phyloP scores from a whole-genome alignment of 768 basidiomycete genomes.

The Mycena vitilis region DNA sequence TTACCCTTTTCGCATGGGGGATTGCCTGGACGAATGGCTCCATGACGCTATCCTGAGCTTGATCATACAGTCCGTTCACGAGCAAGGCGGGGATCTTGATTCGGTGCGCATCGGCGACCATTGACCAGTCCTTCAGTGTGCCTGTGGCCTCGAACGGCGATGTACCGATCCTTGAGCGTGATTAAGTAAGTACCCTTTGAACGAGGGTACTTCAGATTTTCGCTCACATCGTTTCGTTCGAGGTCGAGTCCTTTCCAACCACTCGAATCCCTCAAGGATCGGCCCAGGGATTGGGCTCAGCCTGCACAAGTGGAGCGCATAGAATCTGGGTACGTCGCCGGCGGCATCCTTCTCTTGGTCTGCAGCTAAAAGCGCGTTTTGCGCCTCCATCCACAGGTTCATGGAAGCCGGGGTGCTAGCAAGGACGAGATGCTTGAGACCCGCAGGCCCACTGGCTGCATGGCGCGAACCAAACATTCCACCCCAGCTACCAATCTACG shows the following conservation, averaged over 20 bases:
- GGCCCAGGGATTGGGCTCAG: constrained; percentile 44
- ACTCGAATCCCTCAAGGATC: constrained; percentile 37
- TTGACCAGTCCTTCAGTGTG: constrained; percentile 49
- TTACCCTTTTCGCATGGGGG: constrained; percentile 49
- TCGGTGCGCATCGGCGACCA: constrained; percentile 47
- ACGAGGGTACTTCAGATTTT: not conserved
- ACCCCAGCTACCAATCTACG: constrained; percentile 46
- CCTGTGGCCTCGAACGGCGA: constrained; percentile 45
- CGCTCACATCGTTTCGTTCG: constrained; percentile 50
- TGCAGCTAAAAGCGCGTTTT: constrained; percentile 39
- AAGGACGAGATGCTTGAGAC: constrained; percentile 60
- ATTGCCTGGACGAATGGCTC: constrained; percentile 48
- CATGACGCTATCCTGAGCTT: constrained; percentile 47
- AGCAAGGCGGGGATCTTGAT: constrained; percentile 49
- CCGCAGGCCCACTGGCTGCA: constrained; percentile 53
- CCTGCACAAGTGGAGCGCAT: constrained; percentile 41
- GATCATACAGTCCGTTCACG: constrained; percentile 51
- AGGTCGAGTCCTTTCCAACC: constrained; percentile 49
- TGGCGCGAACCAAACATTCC: constrained; percentile 61
- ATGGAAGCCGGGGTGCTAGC: constrained; percentile 58
- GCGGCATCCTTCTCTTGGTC: too few species aligned
- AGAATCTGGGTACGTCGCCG: constrained; percentile 33
- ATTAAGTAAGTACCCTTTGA: constrained; percentile 36
- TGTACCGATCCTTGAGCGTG: constrained; percentile 28
- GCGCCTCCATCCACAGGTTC: constrained; percentile 50